phyloP scores from a whole-genome alignment of 345 rosid species.

The Euphorbia lathyris region DNA sequence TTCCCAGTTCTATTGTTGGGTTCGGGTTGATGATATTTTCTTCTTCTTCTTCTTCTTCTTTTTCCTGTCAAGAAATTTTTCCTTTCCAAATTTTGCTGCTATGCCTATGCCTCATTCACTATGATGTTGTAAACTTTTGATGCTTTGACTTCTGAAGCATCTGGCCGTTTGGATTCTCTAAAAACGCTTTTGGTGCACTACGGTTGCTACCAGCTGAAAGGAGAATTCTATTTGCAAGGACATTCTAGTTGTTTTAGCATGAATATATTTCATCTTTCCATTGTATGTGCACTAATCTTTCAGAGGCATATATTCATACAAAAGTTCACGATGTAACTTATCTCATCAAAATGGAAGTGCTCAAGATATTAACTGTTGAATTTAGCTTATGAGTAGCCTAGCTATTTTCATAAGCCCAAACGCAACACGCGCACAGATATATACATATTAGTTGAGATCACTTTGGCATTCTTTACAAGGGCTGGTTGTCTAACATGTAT shows the following conservation, averaged over 20 bases:
- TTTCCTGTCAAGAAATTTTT: background rate
- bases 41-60: background rate
- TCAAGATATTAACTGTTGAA: background rate
- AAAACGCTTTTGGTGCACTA: background rate
- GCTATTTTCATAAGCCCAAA: background rate
- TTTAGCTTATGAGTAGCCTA: background rate
- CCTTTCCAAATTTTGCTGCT: background rate
- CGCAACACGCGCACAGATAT: background rate
- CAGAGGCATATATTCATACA: background rate
- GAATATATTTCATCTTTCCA: too few relatives aligned
- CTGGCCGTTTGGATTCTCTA: background rate
- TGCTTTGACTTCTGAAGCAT: background rate
- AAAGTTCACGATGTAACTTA: background rate
- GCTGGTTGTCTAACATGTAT: slow-evolving; percentile 3
- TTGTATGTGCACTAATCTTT: background rate
- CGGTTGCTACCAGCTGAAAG: background rate
- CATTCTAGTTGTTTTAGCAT: background rate
- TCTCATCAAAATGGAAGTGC: too few relatives aligned
- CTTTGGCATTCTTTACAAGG: background rate
- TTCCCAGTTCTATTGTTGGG: background rate
- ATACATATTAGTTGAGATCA: background rate
- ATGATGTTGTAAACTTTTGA: background rate
- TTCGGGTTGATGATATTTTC: too few relatives aligned
- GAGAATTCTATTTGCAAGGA: background rate
- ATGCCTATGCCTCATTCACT: background rate